phyloP scores from a whole-genome alignment of 1,284 basidiomycete species.

The Irpex lacteus region DNA sequence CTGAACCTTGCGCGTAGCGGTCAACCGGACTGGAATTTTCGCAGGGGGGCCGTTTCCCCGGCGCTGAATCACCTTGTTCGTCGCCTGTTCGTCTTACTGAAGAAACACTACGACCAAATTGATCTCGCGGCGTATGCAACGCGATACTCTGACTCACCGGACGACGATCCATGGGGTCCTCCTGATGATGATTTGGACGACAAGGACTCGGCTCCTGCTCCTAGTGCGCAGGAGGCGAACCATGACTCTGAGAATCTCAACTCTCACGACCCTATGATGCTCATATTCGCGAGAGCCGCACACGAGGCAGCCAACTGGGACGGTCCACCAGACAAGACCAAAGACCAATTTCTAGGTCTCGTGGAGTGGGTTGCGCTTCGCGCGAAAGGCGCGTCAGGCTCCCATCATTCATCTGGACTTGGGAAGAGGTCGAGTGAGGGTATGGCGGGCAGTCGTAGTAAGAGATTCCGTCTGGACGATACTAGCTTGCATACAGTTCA shows the following conservation, averaged over 20 bases:
- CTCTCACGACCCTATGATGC: background rate
- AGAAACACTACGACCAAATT: background rate
- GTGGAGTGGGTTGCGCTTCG: no score
- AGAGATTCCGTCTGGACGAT: no score
- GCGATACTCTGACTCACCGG: background rate
- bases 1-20: background rate
- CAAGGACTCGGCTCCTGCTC: background rate
- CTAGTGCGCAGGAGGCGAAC: background rate
- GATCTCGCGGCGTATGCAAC: slow-evolving; percentile 9
- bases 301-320: background rate
- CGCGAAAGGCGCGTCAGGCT: no score
- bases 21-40: background rate
- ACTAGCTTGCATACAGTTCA: no score
- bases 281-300: background rate
- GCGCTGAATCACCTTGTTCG: background rate
- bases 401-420: no score
- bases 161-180: background rate
- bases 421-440: no score
- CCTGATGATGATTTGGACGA: no score
- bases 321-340: background rate
- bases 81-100: background rate
- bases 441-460: no score
- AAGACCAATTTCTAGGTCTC: background rate
- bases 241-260: slow-evolving; percentile 3
- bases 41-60: background rate